Base-by-base conservation (phyloP, 2,329 filamentous ascomycete genomes). In the Pestalotiopsis sp. region DNA sequence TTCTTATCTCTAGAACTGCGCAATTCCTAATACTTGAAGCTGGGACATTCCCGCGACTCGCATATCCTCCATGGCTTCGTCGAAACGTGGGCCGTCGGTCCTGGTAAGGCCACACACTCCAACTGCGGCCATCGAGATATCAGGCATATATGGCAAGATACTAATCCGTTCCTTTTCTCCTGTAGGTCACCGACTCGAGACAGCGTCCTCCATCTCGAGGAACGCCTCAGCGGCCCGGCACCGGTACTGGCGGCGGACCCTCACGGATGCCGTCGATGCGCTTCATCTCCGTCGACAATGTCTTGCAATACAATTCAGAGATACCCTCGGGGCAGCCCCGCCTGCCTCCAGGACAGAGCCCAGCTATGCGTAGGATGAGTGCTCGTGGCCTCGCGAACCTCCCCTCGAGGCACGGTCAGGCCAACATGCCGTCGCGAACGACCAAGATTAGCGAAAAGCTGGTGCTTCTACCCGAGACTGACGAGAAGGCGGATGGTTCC, bases 361-460 rank as follows among this genome's bases (percentile, higher is more conserved):
- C 79, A 77, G 79, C 73, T 73, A 83, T 78, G 80, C 88, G 75
- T 76, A 86, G 78, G 56, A 68, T 72, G 13, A 83, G 81, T 74
- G 80, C 86, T 5, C 80, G 82, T 12, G 81, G 82, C 12, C 78
- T 85, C 49, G 82, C 84, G n/a, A 79, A 78, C 40, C 74, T 82
- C 23, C 79, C 80, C 63, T 80, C 81, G 56, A 82, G 85, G 4
- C 83, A 83, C 66, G 87, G 86, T 70, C 82, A 84, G 74, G 86
- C 89, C 68, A 87, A 85, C 59, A 82, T 98, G 73, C 96, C 95
- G 0, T 92, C 93, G 5, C 89, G 96, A 66, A 97, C 94, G 49
- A 97, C 94, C 36, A 98, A 98, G 80, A 92, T 97, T 72, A 97
- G 93, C 79, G 94, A 98, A 83, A 98, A 98, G 82, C 86, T 99